A percentile compares a stretch with the other conserved stretches of the same genome.
Conservation (phyloP, 805 yeast species). For the Saturnispora sanitii region DNA sequence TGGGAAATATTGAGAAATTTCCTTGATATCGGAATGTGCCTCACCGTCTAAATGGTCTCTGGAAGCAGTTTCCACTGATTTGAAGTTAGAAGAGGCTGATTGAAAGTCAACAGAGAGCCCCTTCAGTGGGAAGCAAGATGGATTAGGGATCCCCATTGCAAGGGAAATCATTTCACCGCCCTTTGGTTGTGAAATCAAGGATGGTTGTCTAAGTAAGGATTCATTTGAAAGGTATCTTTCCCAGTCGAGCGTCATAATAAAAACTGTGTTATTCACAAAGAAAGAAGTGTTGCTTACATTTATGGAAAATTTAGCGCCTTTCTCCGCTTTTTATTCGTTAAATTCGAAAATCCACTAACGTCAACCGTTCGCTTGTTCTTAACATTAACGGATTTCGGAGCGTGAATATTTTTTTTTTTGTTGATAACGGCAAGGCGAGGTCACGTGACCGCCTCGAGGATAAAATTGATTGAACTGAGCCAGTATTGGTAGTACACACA, state of each 20-base stretch:
- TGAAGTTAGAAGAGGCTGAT: conserved; percentile 36
- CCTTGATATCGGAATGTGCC: conserved; percentile 27
- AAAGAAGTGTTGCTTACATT: not conserved
- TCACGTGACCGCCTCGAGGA: too few relatives aligned
- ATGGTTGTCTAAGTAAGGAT: conserved; percentile 21
- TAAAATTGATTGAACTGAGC: too few relatives aligned
- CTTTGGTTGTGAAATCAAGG: conserved; percentile 22
- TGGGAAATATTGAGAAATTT: conserved; percentile 42
- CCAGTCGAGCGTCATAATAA: conserved; percentile 12
- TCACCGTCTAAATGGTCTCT: conserved; percentile 20
- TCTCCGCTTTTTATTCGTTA: not conserved
- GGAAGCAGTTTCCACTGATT: conserved; percentile 27
- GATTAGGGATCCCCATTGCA: conserved; percentile 50
- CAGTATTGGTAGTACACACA: too few relatives aligned
- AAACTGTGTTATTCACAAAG: not conserved
- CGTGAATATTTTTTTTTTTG: too few relatives aligned
- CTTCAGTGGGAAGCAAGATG: conserved; percentile 41
- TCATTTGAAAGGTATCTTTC: conserved; percentile 19
- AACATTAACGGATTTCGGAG: conserved; percentile 11
- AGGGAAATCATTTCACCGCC: conserved; percentile 33
- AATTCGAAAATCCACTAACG: conserved; percentile 10
- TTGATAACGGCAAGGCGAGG: too few relatives aligned
- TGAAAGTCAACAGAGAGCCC: conserved; percentile 21
- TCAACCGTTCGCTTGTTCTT: conserved; percentile 7
- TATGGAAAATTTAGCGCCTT: not conserved